Evolutionary conservation across 1,139 yeast genomes (phyloP).

Genomic region (Yamadazyma diddensiae): DNA sequence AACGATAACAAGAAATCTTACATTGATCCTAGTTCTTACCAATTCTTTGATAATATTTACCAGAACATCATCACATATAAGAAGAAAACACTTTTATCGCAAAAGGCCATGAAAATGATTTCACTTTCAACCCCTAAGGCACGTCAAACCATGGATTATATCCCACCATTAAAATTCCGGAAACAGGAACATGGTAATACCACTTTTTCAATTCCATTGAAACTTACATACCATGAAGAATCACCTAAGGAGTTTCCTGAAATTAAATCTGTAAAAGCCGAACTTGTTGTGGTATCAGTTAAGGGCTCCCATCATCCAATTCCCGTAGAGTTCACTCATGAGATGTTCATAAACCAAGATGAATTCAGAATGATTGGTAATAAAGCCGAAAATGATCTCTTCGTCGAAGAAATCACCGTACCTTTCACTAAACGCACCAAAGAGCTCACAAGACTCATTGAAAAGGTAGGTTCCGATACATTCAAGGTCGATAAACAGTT

Average conservation of each 20-base stretch:
- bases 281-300: slow-evolving; percentile 36
- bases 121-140: slow-evolving; percentile 38
- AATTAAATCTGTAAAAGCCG: slow-evolving; percentile 31
- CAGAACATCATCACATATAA: slow-evolving; percentile 33
- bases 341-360: slow-evolving; percentile 34
- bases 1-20: slow-evolving; percentile 13
- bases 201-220: slow-evolving; percentile 32
- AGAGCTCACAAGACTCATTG: slow-evolving; percentile 29
- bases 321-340: slow-evolving; percentile 43
- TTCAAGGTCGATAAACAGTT: slow-evolving; percentile 35
- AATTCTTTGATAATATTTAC: slow-evolving; percentile 22
- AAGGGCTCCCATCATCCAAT: slow-evolving; percentile 34
- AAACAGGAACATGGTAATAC: slow-evolving; percentile 10
- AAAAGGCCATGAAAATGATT: slow-evolving; percentile 26
- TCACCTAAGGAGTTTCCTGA: slow-evolving; percentile 19
- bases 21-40: slow-evolving; percentile 7
- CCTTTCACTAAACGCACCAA: slow-evolving; percentile 29
- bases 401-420: slow-evolving; percentile 30
- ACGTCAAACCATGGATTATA: slow-evolving; percentile 27
- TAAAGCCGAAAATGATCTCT: slow-evolving; percentile 24
- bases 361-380: slow-evolving; percentile 19
- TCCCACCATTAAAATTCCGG: slow-evolving; percentile 33
- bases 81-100: slow-evolving; percentile 36
- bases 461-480: slow-evolving; percentile 33
- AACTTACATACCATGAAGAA: slow-evolving; percentile 25